Percentiles rank a stretch among this genome's conserved stretches.
These are phyloP conservation scores for Gentiana macrophylla DNA, from an alignment of 257 asterid genomes.

Conservation along the genomic window DNA sequence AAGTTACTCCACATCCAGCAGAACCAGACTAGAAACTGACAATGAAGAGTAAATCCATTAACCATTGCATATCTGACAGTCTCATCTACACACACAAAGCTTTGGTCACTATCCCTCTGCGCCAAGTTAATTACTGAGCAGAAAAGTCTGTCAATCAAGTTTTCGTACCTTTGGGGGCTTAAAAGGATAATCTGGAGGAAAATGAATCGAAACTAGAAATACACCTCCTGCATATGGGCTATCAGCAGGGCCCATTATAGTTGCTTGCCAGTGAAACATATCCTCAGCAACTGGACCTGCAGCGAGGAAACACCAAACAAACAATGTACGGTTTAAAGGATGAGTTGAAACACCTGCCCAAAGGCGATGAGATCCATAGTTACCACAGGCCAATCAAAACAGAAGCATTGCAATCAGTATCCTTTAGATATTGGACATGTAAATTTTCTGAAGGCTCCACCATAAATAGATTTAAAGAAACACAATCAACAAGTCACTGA, in stretches of 20 bases:
- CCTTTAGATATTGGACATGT: too few species aligned
- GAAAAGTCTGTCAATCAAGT: too few species aligned
- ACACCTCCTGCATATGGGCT: slow-evolving; percentile 49
- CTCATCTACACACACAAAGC: too few species aligned
- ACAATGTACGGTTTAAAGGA: neutral
- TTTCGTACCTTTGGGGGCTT: slow-evolving; percentile 43
- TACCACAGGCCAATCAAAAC: neutral
- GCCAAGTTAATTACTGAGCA: too few species aligned
- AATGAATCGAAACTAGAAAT: slow-evolving; percentile 41
- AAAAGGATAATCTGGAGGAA: slow-evolving; percentile 48
- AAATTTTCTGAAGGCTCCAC: neutral
- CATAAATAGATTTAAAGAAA: neutral
- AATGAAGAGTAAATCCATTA: too few species aligned
- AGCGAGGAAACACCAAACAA: neutral
- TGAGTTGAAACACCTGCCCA: neutral
- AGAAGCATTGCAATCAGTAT: neutral
- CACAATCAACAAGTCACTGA: neutral
- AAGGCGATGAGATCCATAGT: neutral
- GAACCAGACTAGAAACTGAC: too few species aligned
- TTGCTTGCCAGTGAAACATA: slow-evolving; percentile 50
- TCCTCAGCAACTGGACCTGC: slow-evolving; percentile 49
- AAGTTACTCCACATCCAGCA: too few species aligned
- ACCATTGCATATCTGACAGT: too few species aligned
- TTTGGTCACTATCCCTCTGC: too few species aligned
- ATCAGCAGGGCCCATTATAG: slow-evolving; percentile 45